Conservation (phyloP, 2,329 filamentous ascomycete species). For the Ceratocystis alfenasii region DNA sequence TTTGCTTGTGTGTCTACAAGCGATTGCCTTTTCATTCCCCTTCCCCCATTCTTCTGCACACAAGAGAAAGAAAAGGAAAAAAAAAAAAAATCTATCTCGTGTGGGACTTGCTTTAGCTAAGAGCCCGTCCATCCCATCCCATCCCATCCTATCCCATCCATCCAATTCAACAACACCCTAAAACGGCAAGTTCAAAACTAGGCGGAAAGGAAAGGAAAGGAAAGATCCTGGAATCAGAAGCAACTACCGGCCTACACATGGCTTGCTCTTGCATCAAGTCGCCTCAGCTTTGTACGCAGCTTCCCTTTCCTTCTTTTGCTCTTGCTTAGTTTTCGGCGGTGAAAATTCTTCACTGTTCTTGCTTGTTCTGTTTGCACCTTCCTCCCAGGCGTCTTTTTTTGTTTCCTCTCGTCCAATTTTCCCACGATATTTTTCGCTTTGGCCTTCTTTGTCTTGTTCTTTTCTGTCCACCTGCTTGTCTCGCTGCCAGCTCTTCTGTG, state of each 20-base stretch:
- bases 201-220: constrained; percentile 39
- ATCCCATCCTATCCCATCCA: not conserved
- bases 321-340: constrained; percentile 2
- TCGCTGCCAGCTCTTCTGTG: not conserved
- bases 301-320: constrained; percentile 8
- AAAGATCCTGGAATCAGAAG: constrained; percentile 35
- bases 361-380: not conserved
- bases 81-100: not conserved
- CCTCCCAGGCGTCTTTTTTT: not conserved
- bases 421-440: not conserved
- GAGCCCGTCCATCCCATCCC: not conserved
- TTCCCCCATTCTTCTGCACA: not conserved
- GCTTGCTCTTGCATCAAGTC: constrained; percentile 6
- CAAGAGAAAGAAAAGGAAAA: not conserved
- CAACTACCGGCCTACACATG: constrained; percentile 10
- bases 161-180: constrained; percentile 2
- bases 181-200: constrained; percentile 4
- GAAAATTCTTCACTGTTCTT: constrained; percentile 13
- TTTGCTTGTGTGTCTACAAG: too few species aligned
- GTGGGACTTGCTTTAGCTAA: not conserved
- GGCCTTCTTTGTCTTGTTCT: not conserved
- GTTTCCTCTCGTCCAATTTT: not conserved
- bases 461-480: not conserved
- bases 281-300: constrained; percentile 5
- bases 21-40: not conserved